These are phyloP conservation scores for Cenchrus purpureus DNA, from an alignment of 176 grass and related monocot genomes.

Conservation along the genomic window DNA sequence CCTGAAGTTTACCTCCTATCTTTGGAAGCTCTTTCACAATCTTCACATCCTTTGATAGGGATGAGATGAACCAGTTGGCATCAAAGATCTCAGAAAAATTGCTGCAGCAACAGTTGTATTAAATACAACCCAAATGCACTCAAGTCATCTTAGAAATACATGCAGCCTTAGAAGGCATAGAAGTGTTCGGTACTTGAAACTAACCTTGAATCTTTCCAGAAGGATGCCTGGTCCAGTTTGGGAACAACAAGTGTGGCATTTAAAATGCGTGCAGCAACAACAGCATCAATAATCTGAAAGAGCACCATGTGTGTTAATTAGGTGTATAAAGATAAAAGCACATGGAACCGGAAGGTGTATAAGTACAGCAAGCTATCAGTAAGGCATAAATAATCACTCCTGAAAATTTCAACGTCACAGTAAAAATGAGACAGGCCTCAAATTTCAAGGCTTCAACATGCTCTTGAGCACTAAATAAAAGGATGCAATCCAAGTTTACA, in stretches of 20 bases:
- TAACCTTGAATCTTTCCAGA: constrained; percentile 99
- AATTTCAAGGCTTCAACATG: constrained; percentile 25
- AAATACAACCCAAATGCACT: constrained; percentile 46
- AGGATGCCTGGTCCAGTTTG: constrained; percentile 88
- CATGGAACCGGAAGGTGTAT: background rate
- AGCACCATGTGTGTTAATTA: constrained; percentile 26
- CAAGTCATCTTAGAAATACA: constrained; percentile 21
- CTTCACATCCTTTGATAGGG: constrained; percentile 81
- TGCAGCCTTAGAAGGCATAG: constrained; percentile 19
- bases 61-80: constrained; percentile 76
- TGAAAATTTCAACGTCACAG: constrained; percentile 6
- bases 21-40: constrained; percentile 84
- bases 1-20: constrained; percentile 59
- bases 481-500: background rate
- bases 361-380: constrained; percentile 16
- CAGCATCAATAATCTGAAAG: constrained; percentile 98
- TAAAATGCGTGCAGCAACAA: constrained; percentile 86
- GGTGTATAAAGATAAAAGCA: constrained; percentile 21
- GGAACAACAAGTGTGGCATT: constrained; percentile 92
- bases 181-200: constrained; percentile 17
- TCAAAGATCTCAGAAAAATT: constrained; percentile 90
- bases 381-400: constrained; percentile 7
- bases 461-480: background rate
- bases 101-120: constrained; percentile 64
- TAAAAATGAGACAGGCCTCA: constrained; percentile 1